Base-by-base conservation (phyloP, 805 yeast genomes). In the Monosporozyma aquatica region DNA sequence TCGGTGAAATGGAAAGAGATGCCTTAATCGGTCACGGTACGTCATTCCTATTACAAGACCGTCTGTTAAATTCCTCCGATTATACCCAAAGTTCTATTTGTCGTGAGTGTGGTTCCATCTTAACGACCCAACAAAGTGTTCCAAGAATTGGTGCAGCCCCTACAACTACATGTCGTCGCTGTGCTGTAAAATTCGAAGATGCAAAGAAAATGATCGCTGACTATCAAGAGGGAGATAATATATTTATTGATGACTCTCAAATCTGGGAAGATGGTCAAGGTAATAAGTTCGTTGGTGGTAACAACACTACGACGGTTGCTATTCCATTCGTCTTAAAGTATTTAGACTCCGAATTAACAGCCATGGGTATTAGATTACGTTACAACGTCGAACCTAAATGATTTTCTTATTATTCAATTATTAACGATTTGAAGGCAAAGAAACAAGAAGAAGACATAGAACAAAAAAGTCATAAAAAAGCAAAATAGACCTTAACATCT, bases 1-100 rank as follows among this genome's bases (percentile, higher is more conserved):
- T 92, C 30, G 98, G 98, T 65, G 98, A 92, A 67, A 92, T 92
- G 98, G 98, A 92, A 69, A 84, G 98, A 70, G 98, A 92, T 75
- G 98, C 98, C 2, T 72, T 92, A 56, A 87, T 92, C 64, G 98
- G 97, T 46, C 98, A 92, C 61, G 98, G 98, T 67, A 83, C 98
- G 6, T 87, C 98, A 1, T 92, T 76, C 78, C 68, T 92, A 55
- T 70, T 92, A 53, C 97, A 90, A 66, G 98, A 92, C 64, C 80
- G 98, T 67, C 71, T 92, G 59, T 73, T 92, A 61, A 92, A 92
- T 68, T 87, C 95, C 60, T 84, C 95, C 6, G 98, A 92, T 65
- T 92, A 92, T 69, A 78, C 97, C 0, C 95, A 89, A 61, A 79
- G 96, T 0, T 68, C 92, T 5, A 66, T 92, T 38, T 92, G 98